Evolutionary conservation across 1,139 yeast species (phyloP).

Genomic region (Geotrichum reessii): DNA sequence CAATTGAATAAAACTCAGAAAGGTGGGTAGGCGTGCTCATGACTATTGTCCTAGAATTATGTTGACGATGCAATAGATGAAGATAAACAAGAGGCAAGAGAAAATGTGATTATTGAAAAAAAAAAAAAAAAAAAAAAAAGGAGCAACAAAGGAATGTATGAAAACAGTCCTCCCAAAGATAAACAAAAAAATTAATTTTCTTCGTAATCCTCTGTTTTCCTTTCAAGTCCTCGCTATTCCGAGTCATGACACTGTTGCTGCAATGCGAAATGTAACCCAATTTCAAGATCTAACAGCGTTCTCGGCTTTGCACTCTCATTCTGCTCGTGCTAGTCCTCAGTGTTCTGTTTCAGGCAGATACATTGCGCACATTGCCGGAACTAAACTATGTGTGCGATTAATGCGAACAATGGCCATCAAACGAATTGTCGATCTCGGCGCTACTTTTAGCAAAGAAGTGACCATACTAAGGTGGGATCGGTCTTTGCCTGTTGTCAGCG

Average conservation of each 20-base stretch:
- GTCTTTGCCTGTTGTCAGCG: not conserved
- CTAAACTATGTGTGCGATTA: conserved; percentile 8
- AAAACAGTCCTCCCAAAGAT: not conserved
- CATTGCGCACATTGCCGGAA: conserved; percentile 7
- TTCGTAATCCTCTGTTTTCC: not conserved
- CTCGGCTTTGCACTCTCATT: not conserved
- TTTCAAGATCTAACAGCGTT: not conserved
- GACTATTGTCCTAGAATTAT: not conserved
- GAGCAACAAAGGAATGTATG: not conserved
- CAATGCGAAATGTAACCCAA: not conserved
- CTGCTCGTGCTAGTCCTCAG: not conserved
- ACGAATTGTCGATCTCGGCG: conserved; percentile 10
- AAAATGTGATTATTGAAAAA: not conserved
- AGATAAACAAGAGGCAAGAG: not conserved
- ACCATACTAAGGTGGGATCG: conserved; percentile 7
- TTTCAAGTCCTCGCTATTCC: not conserved
- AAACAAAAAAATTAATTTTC: not conserved
- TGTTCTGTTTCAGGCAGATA: conserved; percentile 11
- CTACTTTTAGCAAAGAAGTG: conserved; percentile 3
- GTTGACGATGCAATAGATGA: not conserved
- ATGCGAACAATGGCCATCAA: conserved; percentile 11
- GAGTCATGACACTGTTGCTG: not conserved
- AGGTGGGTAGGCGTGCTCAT: conserved; percentile 5
- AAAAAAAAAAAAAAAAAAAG: not conserved
- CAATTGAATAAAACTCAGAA: conserved; percentile 10